Conservation (phyloP, 2,329 filamentous ascomycete species). For the Cercospora sesami region DNA sequence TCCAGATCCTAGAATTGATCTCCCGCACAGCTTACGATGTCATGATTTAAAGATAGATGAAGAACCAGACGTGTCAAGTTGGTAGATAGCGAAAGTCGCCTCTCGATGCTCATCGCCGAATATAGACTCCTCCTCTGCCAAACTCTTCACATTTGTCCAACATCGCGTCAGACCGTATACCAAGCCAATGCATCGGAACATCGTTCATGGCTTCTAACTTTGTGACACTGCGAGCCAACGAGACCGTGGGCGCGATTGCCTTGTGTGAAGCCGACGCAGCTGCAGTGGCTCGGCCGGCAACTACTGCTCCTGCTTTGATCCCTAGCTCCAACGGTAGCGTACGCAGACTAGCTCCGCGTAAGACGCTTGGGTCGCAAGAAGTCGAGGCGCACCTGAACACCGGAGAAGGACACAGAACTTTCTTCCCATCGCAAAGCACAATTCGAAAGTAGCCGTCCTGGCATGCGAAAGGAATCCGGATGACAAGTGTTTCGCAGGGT, state of each 20-base stretch:
- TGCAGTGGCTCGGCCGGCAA: constrained; percentile 12
- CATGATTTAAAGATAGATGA: background rate
- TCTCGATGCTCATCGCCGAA: background rate
- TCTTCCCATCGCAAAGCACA: constrained; percentile 19
- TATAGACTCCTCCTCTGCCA: constrained; percentile 12
- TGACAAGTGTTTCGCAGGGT: constrained; percentile 13
- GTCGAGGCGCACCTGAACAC: constrained; percentile 17
- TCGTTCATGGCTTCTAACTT: constrained; percentile 5
- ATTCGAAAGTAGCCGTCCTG: constrained; percentile 22
- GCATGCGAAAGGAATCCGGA: constrained; percentile 14
- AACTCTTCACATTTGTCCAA: constrained; percentile 2
- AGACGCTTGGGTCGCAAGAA: constrained; percentile 16
- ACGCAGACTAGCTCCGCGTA: constrained; percentile 20
- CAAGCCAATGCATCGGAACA: constrained; percentile 13
- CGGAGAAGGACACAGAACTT: constrained; percentile 21
- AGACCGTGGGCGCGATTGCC: constrained; percentile 8
- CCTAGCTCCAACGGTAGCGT: constrained; percentile 22
- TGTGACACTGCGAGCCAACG: constrained; percentile 9
- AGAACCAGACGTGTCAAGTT: background rate
- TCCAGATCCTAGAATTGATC: background rate
- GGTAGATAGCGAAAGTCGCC: background rate
- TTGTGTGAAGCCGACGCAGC: constrained; percentile 9
- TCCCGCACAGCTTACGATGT: background rate
- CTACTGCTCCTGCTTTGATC: constrained; percentile 15
- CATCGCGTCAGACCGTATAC: constrained; percentile 11